Percentiles rank a stretch among this genome's conserved stretches.
Conservation (phyloP, 345 rosid species). For the Pseudoturritis turrita region DNA sequence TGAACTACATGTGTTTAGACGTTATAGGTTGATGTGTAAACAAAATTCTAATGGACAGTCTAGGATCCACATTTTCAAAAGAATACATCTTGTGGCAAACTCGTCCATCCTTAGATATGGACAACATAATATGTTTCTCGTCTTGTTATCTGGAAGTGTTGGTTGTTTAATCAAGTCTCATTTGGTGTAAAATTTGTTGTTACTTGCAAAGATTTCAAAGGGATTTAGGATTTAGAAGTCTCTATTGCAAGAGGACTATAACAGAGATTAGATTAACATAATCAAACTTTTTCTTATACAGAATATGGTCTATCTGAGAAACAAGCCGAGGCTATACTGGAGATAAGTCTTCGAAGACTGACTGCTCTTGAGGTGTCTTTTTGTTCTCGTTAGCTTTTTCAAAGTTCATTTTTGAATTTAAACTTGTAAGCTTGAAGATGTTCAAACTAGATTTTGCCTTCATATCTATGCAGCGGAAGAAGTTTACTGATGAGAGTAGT, state of each 20-base stretch:
- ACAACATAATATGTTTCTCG: not conserved
- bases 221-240: not conserved
- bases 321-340: slow-evolving; percentile 89
- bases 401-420: not conserved
- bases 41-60: not conserved
- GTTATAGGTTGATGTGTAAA: not conserved
- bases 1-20: not conserved
- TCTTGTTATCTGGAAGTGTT: not conserved
- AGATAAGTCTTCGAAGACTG: slow-evolving; percentile 75
- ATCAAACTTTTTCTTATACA: slow-evolving; percentile 25
- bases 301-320: slow-evolving; percentile 75
- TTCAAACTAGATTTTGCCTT: slow-evolving; percentile 3
- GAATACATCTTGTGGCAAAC: slow-evolving; percentile 5
- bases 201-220: not conserved
- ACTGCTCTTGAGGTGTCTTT: slow-evolving; percentile 72
- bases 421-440: not conserved
- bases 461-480: slow-evolving; percentile 56
- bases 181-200: not conserved
- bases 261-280: not conserved
- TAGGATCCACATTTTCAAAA: slow-evolving; percentile 7
- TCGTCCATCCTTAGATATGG: not conserved
- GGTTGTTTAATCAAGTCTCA: not conserved
- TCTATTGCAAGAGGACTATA: not conserved
- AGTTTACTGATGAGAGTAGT: slow-evolving; percentile 65
- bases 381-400: not conserved